phyloP scores from a whole-genome alignment of 495 filamentous ascomycete genomes.

The Delitschia confertaspora region DNA sequence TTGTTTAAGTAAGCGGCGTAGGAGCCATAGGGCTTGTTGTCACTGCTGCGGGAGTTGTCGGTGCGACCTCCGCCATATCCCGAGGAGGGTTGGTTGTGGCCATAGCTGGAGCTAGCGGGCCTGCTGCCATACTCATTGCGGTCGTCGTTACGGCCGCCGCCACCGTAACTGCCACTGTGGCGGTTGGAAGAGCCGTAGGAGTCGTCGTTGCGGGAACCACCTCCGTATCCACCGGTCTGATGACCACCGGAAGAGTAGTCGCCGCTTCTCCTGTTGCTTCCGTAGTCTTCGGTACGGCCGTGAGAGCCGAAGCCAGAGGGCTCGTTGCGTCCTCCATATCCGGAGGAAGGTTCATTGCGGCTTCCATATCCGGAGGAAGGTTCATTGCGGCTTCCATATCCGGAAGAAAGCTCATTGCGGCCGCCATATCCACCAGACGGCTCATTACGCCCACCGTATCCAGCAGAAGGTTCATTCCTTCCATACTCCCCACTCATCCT shows the following conservation, averaged over 20 bases:
- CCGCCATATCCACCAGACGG: background rate
- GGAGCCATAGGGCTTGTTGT: conserved; percentile 10
- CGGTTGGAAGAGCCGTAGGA: conserved; percentile 1
- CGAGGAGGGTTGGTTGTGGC: background rate
- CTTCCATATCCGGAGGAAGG: background rate
- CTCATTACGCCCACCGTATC: background rate
- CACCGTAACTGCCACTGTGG: conserved; percentile 1
- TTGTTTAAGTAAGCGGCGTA: conserved; percentile 38
- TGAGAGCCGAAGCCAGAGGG: no score
- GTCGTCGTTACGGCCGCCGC: conserved; percentile 8
- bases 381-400: conserved; percentile 3
- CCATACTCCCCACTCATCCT: conserved; percentile 3
- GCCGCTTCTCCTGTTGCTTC: no score
- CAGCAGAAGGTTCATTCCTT: background rate
- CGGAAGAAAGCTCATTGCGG: background rate
- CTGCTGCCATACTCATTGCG: background rate
- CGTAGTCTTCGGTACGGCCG: no score
- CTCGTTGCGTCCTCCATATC: no score
- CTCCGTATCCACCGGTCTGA: background rate
- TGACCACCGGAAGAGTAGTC: no score
- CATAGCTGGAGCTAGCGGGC: background rate
- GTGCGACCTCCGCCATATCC: conserved; percentile 5
- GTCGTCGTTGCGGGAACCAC: background rate
- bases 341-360: no score
- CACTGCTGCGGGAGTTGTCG: background rate